phyloP scores from a whole-genome alignment of 768 basidiomycete species.

The Scleroderma bovista region DNA sequence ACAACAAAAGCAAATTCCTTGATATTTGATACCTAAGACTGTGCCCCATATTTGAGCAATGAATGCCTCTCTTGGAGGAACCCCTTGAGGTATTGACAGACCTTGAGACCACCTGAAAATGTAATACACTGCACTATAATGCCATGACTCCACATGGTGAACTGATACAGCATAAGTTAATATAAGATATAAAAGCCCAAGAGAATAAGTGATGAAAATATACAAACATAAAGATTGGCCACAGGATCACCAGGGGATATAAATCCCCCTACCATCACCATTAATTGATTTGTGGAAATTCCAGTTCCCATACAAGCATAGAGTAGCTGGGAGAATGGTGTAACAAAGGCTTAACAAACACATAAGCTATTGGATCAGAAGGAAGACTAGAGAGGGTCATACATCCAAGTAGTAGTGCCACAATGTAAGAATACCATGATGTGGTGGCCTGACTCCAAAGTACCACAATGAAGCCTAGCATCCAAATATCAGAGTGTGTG shows the following conservation, averaged over 20 bases:
- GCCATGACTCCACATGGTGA: constrained; percentile 66
- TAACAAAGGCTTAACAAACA: constrained; percentile 1
- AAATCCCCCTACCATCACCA: constrained; percentile 61
- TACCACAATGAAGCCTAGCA: constrained; percentile 49
- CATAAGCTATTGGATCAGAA: neutral
- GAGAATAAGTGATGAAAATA: neutral
- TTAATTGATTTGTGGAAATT: constrained; percentile 52
- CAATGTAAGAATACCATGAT: constrained; percentile 58
- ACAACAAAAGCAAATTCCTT: too few relatives aligned
- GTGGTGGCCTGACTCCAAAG: constrained; percentile 55
- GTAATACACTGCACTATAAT: constrained; percentile 49
- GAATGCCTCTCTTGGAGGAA: constrained; percentile 64
- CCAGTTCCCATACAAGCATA: constrained; percentile 58
- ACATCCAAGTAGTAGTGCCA: constrained; percentile 51
- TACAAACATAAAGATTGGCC: constrained; percentile 60
- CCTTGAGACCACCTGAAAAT: constrained; percentile 46
- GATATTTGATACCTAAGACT: constrained; percentile 9
- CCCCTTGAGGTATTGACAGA: constrained; percentile 47
- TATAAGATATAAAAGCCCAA: too few relatives aligned
- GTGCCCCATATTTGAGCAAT: constrained; percentile 45
- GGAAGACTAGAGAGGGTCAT: constrained; percentile 33
- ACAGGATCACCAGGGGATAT: constrained; percentile 60
- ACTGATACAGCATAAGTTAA: constrained; percentile 29
- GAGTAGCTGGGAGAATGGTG: constrained; percentile 51
- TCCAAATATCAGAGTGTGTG: neutral